These are phyloP conservation scores for Macroventuria anomochaeta DNA, from an alignment of 2,329 filamentous ascomycete genomes.

Conservation along the genomic window DNA sequence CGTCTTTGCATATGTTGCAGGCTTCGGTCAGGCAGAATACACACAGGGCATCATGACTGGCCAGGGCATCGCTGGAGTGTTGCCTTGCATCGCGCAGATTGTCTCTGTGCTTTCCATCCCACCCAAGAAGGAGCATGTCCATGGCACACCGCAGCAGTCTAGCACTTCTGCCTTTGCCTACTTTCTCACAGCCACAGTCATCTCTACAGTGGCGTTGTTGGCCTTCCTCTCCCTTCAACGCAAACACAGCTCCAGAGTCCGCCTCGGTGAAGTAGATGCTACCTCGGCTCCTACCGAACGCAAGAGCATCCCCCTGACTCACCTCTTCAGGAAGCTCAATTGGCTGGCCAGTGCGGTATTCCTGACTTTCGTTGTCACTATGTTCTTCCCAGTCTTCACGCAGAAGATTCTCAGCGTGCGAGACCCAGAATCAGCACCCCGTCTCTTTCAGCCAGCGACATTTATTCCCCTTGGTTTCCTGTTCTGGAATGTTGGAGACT, in stretches of 20 bases:
- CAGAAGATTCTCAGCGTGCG: slow-evolving; percentile 54
- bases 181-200: slow-evolving; percentile 83
- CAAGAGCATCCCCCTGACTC: slow-evolving; percentile 64
- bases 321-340: slow-evolving; percentile 76
- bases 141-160: slow-evolving; percentile 47
- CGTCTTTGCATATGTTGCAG: slow-evolving; percentile 86
- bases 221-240: slow-evolving; percentile 77
- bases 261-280: slow-evolving; percentile 37
- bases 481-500: slow-evolving; percentile 90
- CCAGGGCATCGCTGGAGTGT: slow-evolving; percentile 87
- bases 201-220: slow-evolving; percentile 73
- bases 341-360: slow-evolving; percentile 81
- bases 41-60: slow-evolving; percentile 97
- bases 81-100: slow-evolving; percentile 88
- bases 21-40: slow-evolving; percentile 85
- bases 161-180: slow-evolving; percentile 83
- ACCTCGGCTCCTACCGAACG: slow-evolving; percentile 30
- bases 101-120: slow-evolving; percentile 75
- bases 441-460: slow-evolving; percentile 71
- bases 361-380: slow-evolving; percentile 81
- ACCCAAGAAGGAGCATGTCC: slow-evolving; percentile 52
- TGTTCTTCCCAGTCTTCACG: slow-evolving; percentile 96
- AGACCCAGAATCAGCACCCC: slow-evolving; percentile 54
- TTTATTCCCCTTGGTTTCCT: slow-evolving; percentile 93
- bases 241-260: slow-evolving; percentile 51